A percentile compares a stretch with the other conserved stretches of the same genome.
Evolutionary conservation across 1,284 basidiomycete species (phyloP).

Genomic region (Heliocybe sulcata): DNA sequence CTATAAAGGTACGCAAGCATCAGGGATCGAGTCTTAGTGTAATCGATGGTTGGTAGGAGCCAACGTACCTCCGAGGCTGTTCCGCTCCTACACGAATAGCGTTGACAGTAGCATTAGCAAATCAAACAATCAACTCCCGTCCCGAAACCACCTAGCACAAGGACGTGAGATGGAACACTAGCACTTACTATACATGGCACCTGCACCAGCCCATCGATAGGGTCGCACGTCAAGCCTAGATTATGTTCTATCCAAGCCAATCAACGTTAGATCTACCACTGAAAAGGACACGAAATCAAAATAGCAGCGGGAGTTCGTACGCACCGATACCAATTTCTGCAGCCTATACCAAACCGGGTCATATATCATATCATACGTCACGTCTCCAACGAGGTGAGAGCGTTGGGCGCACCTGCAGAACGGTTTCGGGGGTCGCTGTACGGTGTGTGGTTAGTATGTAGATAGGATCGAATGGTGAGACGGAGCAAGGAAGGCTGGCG

Average conservation of each 20-base stretch:
- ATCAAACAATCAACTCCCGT: too few species aligned
- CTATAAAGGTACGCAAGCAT: slow-evolving; percentile 25
- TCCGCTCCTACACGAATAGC: slow-evolving; percentile 55
- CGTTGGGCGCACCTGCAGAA: slow-evolving; percentile 45
- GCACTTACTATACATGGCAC: slow-evolving; percentile 85
- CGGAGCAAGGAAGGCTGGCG: background rate
- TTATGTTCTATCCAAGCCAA: slow-evolving; percentile 59
- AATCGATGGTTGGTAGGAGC: background rate
- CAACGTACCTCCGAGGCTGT: slow-evolving; percentile 71
- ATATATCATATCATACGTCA: slow-evolving; percentile 6
- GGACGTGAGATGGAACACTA: slow-evolving; percentile 4
- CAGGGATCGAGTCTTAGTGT: too few species aligned
- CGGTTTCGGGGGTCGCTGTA: slow-evolving; percentile 71
- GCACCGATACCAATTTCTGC: slow-evolving; percentile 92
- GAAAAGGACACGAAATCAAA: slow-evolving; percentile 6
- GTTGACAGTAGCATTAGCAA: slow-evolving; percentile 4
- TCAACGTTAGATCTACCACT: background rate
- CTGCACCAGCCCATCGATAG: slow-evolving; percentile 88
- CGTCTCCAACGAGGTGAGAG: slow-evolving; percentile 2
- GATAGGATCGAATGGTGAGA: background rate
- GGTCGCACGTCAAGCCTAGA: slow-evolving; percentile 87
- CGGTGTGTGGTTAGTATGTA: background rate
- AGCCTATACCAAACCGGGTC: slow-evolving; percentile 42
- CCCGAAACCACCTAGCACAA: too few species aligned
- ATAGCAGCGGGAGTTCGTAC: slow-evolving; percentile 13